Evolutionary conservation across 2,329 filamentous ascomycete species (phyloP), one percentile per base, ranked within the genome.

Genomic region (Microsporum audouinii): DNA sequence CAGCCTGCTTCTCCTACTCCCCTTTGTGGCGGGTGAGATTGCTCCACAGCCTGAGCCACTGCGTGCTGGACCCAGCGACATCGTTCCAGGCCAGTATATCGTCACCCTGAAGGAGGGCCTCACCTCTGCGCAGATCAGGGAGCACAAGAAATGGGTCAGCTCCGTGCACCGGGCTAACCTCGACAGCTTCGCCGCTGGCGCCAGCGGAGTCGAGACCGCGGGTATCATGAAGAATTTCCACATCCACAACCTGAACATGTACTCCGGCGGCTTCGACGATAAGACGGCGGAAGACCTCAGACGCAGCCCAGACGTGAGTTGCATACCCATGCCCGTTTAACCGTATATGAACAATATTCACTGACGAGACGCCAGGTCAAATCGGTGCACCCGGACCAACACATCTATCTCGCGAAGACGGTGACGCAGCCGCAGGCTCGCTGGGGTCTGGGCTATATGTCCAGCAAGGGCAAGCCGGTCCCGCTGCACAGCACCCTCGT

Each of bases 61-160:
- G 43, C n/a, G 6, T 7, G 23, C 23, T 12, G 43, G 43, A 2
- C 23, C 43, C 17, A 58, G 36, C 14, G 61, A 62, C 29, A 51
- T 62, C 33, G 47, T 62, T 33, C 61, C 61, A 7, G 61, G 61
- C 34, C 51, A 43, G 34, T 62, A 62, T 33, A 60, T 62, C 36
- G 61, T 62, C 49, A 62, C 61, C 12, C 31, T 62, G 38, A 62
- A 62, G 31, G 61, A 62, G 34, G 61, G 61, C 31, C n/a, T 60
- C 57, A 57, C 57, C 12, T 29, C 53, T 14, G 57, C 31, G 8
- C 55, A 59, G n/a, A 34, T 62, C 3, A 45, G 59, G 12, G 36
- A 36, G 5, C 61, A 62, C 53, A 57, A 57, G 29, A 6, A 43
- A 27, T 62, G 57, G 61, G 61, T 60, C 7, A 14, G 33, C 34